Base-by-base conservation (phyloP, 2,329 filamentous ascomycete genomes). In the Leptographium lundbergii region DNA sequence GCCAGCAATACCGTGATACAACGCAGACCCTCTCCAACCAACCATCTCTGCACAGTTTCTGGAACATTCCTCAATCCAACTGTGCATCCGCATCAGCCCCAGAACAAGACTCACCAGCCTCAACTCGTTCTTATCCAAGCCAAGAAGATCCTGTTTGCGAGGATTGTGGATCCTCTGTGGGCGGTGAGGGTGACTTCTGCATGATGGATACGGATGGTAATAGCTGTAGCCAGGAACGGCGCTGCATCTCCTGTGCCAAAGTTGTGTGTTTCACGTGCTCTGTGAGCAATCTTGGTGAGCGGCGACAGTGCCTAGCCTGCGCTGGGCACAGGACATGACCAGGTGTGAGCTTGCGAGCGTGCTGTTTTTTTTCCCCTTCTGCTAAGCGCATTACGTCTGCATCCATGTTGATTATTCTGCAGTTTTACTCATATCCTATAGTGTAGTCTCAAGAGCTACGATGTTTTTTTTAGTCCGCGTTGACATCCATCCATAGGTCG, bases 221-320 rank as follows among this genome's bases (percentile, higher is more conserved):
- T 50, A 66, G 60, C 4, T 64, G 62, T 11, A 42, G 56, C 1
- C 65, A 61, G 24, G 69, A 68, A 39, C 68, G 69, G 32, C 67
- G 69, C 1, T 84, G 81, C 57, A 72, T 71, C 10, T 73, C 70
- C 0, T 85, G 81, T 60, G 73, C 75, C 6, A 83, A 80, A 66
- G 70, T 74, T 13, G 79, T 85, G 17, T 85, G 81, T 69, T 80
- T 77, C 59, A 75, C 78, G 58, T 85, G 82, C 66, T 82, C 81
- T 0, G 74, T 84, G 48, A 81, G 78, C 61, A 81, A 81, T 61
- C 69, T 85, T 0, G 80, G 80, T 3, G 75, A 79, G 61, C 72
- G 79, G 64, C 72, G 78, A 60, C 71, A 74, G 48, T 85, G 81
- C 63, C 63, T 84, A 51, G 69, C 67, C 5, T 85, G 82, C 64